Conservation (phyloP, 1,284 basidiomycete species). For the Trichosporon sp. region DNA sequence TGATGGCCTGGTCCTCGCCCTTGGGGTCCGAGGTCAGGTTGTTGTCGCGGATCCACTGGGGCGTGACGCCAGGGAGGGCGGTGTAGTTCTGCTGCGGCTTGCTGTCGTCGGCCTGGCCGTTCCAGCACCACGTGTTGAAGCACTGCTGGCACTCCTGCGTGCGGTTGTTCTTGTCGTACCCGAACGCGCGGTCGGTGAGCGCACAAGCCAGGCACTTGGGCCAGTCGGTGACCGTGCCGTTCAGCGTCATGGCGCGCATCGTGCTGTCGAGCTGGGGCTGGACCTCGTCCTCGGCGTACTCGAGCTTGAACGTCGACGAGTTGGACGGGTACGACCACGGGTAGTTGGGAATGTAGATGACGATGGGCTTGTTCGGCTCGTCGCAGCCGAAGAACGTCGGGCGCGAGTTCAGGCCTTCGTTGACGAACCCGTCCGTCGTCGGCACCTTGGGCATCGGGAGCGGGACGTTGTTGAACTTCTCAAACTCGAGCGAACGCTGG, state of each 20-base stretch:
- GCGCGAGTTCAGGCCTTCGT: constrained; percentile 60
- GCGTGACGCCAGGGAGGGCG: constrained; percentile 38
- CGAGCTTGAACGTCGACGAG: constrained; percentile 55
- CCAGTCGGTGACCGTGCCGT: constrained; percentile 51
- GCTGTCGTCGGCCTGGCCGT: constrained; percentile 44
- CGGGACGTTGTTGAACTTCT: constrained; percentile 38
- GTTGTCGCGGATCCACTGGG: constrained; percentile 37
- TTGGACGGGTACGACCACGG: constrained; percentile 57
- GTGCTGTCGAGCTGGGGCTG: constrained; percentile 48
- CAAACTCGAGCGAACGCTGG: constrained; percentile 40
- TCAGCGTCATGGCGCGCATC: constrained; percentile 49
- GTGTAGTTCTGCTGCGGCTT: constrained; percentile 29
- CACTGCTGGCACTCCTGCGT: constrained; percentile 50
- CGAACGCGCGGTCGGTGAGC: constrained; percentile 54
- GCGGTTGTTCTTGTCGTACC: constrained; percentile 43
- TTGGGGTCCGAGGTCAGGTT: constrained; percentile 27
- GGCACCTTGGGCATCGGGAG: constrained; percentile 59
- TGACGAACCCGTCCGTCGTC: constrained; percentile 59
- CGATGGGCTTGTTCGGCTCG: constrained; percentile 55
- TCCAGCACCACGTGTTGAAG: constrained; percentile 56
- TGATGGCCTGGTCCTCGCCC: constrained; percentile 21
- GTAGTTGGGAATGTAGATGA: constrained; percentile 59
- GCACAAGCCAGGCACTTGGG: constrained; percentile 58
- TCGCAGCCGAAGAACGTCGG: constrained; percentile 58
- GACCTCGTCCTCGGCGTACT: constrained; percentile 52